Evolutionary conservation across 2,329 filamentous ascomycete species (phyloP), one percentile per base, ranked within the genome.

Genomic region (Botrytis paeoniae): DNA sequence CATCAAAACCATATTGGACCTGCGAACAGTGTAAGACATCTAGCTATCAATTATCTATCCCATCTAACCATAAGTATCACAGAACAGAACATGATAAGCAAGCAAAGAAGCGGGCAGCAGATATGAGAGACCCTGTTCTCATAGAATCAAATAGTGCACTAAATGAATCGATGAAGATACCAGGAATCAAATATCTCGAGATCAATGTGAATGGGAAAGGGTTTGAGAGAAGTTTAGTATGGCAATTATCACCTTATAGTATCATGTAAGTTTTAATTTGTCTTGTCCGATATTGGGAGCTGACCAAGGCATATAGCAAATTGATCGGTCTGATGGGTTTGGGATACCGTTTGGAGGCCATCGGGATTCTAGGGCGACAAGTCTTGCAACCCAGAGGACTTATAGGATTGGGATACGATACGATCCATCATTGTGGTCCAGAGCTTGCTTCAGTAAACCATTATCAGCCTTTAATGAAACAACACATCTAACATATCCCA

Each of bases 11-110:
- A 88, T 97, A 59, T 87, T 97, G 74, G 94, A 97, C 83, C 84
- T 97, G 18, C 88, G 94, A 72, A 93, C 93, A 75, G 89, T 91
- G 89, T 93, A 85, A 74, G 75, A 73, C 20, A 32, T 4, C 6
- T n/a, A 63, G 61, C 10, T 45, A 32, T 25, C 22, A 22, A 65
- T 37, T 25, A 60, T 35, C 29, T 32, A 18, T 25, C 43, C 22
- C 9, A 18, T 32, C 54, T 65, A n/a, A 69, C 25, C 14, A 60
- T 69, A 12, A 70, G 32, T 14, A 32, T 51, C 35, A n/a, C 62
- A 92, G 91, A 77, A 93, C 92, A 35, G 93, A 95, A 81, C 91
- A 93, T 78, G 85, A 89, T 75, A 88, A 90, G 79, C 90, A 92
- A 78, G 86, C 88, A 20, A 85, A 89, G 73, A 93, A 91, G 80